phyloP scores from a whole-genome alignment of 495 filamentous ascomycete genomes.

The Penicillium tannophilum region DNA sequence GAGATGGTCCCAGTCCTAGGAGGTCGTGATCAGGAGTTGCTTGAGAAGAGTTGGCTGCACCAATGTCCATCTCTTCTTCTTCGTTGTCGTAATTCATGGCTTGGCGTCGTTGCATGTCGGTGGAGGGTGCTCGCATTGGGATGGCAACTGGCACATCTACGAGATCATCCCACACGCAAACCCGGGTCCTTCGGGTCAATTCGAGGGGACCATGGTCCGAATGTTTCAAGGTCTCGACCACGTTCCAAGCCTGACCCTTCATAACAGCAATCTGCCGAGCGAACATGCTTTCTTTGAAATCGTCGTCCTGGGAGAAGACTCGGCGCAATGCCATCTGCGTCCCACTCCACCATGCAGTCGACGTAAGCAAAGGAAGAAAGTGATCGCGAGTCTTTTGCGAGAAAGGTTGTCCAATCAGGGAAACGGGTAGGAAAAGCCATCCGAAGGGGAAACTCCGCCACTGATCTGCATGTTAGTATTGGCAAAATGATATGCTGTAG shows the following conservation, averaged over 20 bases:
- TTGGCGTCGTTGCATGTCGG: slow-evolving; percentile 68
- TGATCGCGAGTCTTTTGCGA: slow-evolving; percentile 89
- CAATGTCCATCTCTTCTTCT: slow-evolving; percentile 93
- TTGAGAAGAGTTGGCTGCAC: slow-evolving; percentile 65
- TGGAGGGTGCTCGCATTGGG: slow-evolving; percentile 77
- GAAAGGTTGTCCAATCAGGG: slow-evolving; percentile 94
- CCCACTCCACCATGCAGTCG: slow-evolving; percentile 94
- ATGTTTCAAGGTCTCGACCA: slow-evolving; percentile 93
- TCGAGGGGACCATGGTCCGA: slow-evolving; percentile 91
- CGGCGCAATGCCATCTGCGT: slow-evolving; percentile 82
- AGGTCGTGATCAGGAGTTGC: slow-evolving; percentile 66
- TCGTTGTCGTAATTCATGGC: slow-evolving; percentile 48
- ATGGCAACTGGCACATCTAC: slow-evolving; percentile 95
- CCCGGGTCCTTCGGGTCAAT: slow-evolving; percentile 82
- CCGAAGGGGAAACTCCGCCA: slow-evolving; percentile 95
- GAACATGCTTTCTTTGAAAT: slow-evolving; percentile 99
- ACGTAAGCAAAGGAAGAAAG: slow-evolving; percentile 91
- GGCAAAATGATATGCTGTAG: neutral
- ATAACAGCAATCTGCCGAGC: slow-evolving; percentile 95
- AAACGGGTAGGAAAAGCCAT: slow-evolving; percentile 96
- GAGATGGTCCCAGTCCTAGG: slow-evolving; percentile 65
- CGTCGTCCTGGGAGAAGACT: slow-evolving; percentile 86
- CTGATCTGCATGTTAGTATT: slow-evolving; percentile 38
- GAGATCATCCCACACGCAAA: slow-evolving; percentile 97
- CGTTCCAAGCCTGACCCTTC: slow-evolving; percentile 99